Conservation (phyloP, 192 early-diverging fungal genomes). For the Linderina pennispora region DNA sequence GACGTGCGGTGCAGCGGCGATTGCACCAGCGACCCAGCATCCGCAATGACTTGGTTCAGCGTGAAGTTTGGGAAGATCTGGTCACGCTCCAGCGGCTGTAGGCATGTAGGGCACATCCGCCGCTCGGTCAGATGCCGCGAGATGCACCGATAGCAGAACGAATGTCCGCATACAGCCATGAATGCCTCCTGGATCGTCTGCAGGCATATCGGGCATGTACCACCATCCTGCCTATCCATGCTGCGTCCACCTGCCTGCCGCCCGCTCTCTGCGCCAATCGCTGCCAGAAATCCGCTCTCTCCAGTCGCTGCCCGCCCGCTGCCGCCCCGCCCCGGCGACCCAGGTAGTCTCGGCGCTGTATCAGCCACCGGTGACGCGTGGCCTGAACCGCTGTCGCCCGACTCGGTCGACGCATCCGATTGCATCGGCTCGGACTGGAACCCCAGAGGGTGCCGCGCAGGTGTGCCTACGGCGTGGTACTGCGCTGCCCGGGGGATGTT, state of each 20-base stretch:
- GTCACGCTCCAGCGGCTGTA: slow-evolving; percentile 47
- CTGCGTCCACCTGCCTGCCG: neutral
- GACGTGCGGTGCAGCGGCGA: slow-evolving; percentile 5
- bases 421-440: slow-evolving; percentile 30
- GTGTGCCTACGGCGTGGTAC: slow-evolving; percentile 39
- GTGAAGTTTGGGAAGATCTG: slow-evolving; percentile 83
- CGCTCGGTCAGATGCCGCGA: slow-evolving; percentile 53
- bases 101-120: slow-evolving; percentile 68
- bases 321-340: neutral
- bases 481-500: slow-evolving; percentile 44
- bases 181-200: slow-evolving; percentile 66
- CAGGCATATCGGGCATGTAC: slow-evolving; percentile 65
- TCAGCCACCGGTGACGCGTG: too few relatives aligned
- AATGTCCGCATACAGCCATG: slow-evolving; percentile 78
- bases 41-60: slow-evolving; percentile 35
- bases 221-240: neutral
- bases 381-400: slow-evolving; percentile 7
- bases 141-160: slow-evolving; percentile 80
- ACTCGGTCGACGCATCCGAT: slow-evolving; percentile 30
- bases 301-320: neutral
- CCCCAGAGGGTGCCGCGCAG: slow-evolving; percentile 41
- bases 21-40: slow-evolving; percentile 2
- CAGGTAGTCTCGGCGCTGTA: neutral
- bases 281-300: neutral
- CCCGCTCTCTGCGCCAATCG: slow-evolving; percentile 6